Evolutionary conservation across 2,329 filamentous ascomycete species (phyloP).

Genomic region (Claviceps sp.): DNA sequence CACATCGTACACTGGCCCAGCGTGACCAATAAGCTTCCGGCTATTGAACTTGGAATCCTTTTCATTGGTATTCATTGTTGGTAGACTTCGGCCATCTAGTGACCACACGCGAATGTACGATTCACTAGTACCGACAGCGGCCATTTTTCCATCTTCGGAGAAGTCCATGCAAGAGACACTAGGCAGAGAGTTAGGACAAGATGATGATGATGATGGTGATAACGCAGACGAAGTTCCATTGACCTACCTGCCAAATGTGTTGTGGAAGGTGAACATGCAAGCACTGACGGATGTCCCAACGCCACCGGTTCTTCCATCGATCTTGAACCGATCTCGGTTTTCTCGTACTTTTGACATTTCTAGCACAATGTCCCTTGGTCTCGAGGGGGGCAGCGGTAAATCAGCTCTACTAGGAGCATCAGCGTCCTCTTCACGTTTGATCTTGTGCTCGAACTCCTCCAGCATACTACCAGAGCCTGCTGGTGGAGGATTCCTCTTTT

Average conservation of each 20-base stretch:
- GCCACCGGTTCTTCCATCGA: slow-evolving; percentile 72
- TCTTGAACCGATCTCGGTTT: slow-evolving; percentile 80
- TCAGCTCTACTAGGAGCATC: slow-evolving; percentile 69
- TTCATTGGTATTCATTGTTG: slow-evolving; percentile 46
- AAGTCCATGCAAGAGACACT: slow-evolving; percentile 92
- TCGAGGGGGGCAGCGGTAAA: slow-evolving; percentile 75
- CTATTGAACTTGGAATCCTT: slow-evolving; percentile 47
- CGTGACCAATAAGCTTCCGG: slow-evolving; percentile 74
- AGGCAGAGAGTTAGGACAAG: neutral
- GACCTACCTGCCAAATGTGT: slow-evolving; percentile 74
- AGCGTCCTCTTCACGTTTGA: slow-evolving; percentile 78
- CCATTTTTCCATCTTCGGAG: slow-evolving; percentile 76
- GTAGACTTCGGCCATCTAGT: slow-evolving; percentile 70
- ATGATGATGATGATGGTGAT: neutral
- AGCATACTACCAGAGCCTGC: slow-evolving; percentile 61
- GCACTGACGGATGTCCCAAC: slow-evolving; percentile 73
- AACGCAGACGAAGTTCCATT: neutral
- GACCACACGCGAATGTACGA: slow-evolving; percentile 95
- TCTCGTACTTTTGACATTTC: slow-evolving; percentile 92
- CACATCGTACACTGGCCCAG: slow-evolving; percentile 76
- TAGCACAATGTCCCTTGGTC: slow-evolving; percentile 80
- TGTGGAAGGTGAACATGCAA: slow-evolving; percentile 98
- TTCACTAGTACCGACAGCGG: slow-evolving; percentile 80
- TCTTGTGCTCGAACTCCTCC: slow-evolving; percentile 77
- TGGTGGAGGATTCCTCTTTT: slow-evolving; percentile 59